Conservation (phyloP, 805 yeast species). For the Myxozyma melibiosi region DNA sequence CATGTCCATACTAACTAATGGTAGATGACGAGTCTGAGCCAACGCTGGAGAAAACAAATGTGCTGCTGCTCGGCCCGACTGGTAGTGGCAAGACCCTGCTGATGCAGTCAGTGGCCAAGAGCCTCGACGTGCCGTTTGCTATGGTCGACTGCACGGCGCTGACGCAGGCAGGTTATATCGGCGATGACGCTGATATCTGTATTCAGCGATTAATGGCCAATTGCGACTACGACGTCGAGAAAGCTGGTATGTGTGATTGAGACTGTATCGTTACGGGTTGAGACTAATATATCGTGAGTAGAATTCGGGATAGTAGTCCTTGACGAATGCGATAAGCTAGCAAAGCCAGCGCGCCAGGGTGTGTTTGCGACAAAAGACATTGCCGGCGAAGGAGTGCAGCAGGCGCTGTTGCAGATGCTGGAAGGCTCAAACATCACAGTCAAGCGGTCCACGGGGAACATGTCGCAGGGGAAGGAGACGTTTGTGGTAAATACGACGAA, state of each 20-base stretch:
- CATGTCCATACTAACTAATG: slow-evolving; percentile 8
- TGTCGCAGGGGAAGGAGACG: slow-evolving; percentile 41
- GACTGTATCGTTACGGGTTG: not conserved
- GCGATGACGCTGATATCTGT: slow-evolving; percentile 64
- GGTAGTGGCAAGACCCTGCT: slow-evolving; percentile 64
- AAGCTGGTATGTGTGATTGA: slow-evolving; percentile 23
- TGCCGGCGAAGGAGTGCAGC: slow-evolving; percentile 68
- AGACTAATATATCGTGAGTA: slow-evolving; percentile 37
- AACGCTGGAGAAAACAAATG: slow-evolving; percentile 55
- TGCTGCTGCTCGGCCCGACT: slow-evolving; percentile 59
- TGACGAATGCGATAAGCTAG: slow-evolving; percentile 61
- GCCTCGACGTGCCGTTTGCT: slow-evolving; percentile 57
- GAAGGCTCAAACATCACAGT: slow-evolving; percentile 59
- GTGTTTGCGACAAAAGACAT: slow-evolving; percentile 49
- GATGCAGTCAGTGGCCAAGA: slow-evolving; percentile 56
- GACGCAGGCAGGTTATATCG: slow-evolving; percentile 67
- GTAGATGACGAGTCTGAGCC: slow-evolving; percentile 48
- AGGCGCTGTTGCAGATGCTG: slow-evolving; percentile 56
- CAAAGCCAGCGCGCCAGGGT: slow-evolving; percentile 46
- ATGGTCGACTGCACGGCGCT: slow-evolving; percentile 64
- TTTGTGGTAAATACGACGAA: slow-evolving; percentile 58
- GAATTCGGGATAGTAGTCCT: slow-evolving; percentile 62
- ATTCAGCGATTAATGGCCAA: slow-evolving; percentile 54
- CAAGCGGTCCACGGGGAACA: slow-evolving; percentile 33
- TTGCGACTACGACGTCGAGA: slow-evolving; percentile 55